A percentile compares a stretch with the other conserved stretches of the same genome.
Conservation (phyloP, 169 alveolate species). For the Cryptosporidium parvum region DNA sequence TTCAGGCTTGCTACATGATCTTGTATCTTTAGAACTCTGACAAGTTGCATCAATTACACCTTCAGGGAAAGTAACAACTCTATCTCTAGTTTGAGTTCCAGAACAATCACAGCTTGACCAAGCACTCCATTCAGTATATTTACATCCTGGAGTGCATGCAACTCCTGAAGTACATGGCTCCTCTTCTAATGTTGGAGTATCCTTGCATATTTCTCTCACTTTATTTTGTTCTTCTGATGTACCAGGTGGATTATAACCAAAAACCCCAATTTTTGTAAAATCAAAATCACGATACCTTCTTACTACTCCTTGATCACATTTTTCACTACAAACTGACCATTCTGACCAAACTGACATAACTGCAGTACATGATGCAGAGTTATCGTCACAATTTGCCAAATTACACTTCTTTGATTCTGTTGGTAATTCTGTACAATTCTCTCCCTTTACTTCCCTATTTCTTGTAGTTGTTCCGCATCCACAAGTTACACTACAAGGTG, state of each 20-base stretch:
- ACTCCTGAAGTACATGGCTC: constrained; percentile 37
- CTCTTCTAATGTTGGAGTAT: constrained; percentile 27
- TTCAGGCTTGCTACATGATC: constrained; percentile 48
- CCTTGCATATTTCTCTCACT: constrained; percentile 42
- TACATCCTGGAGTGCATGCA: constrained; percentile 39
- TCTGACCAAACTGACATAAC: constrained; percentile 54
- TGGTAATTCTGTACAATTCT: constrained; percentile 3
- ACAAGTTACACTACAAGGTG: constrained; percentile 79
- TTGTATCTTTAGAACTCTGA: constrained; percentile 21
- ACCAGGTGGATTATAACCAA: constrained; percentile 57
- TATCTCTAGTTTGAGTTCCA: constrained; percentile 33
- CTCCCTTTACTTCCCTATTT: constrained; percentile 59
- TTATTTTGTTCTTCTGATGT: constrained; percentile 37
- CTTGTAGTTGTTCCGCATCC: constrained; percentile 76
- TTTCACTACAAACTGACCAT: constrained; percentile 64
- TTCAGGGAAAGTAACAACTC: constrained; percentile 62
- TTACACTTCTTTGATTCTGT: constrained; percentile 31
- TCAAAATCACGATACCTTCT: constrained; percentile 52
- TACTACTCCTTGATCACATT: constrained; percentile 33
- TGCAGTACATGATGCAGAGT: constrained; percentile 11
- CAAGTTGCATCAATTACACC: constrained; percentile 51
- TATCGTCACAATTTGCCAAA: neutral
- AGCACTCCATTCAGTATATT: constrained; percentile 31
- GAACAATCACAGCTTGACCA: constrained; percentile 60
- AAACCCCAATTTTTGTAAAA: constrained; percentile 49